Evolutionary conservation across 2,329 filamentous ascomycete species (phyloP).

Genomic region (Neonectria sp.): DNA sequence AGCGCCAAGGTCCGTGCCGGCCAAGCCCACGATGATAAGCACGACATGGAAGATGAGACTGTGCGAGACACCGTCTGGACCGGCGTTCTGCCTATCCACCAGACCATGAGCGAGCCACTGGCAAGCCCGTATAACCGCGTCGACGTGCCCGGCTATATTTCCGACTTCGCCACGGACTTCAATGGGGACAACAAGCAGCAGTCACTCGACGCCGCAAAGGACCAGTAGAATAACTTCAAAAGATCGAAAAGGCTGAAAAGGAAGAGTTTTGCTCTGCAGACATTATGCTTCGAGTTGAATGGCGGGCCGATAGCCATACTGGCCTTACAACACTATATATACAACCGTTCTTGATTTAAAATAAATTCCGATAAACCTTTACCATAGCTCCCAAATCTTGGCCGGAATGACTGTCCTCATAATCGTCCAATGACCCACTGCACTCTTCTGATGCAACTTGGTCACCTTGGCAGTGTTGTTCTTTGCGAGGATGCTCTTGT

Average conservation of each 20-base stretch:
- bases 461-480: conserved; percentile 78
- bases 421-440: conserved; percentile 89
- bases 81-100: conserved; percentile 74
- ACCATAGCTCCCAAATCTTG: conserved; percentile 91
- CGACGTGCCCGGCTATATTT: conserved; percentile 74
- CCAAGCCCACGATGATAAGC: conserved; percentile 69
- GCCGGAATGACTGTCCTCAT: conserved; percentile 89
- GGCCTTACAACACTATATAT: conserved; percentile 13
- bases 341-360: conserved; percentile 6
- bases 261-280: not conserved
- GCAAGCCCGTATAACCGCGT: conserved; percentile 72
- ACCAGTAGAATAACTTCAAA: conserved; percentile 19
- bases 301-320: conserved; percentile 2
- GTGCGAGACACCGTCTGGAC: conserved; percentile 65
- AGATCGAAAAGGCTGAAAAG: not conserved
- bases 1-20: conserved; percentile 83
- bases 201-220: conserved; percentile 45
- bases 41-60: conserved; percentile 62
- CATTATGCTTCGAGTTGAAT: not conserved
- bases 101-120: conserved; percentile 74
- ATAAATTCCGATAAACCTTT: conserved; percentile 43
- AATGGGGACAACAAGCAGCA: conserved; percentile 54
- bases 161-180: conserved; percentile 56
- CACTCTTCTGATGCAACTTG: conserved; percentile 81
- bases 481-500: conserved; percentile 69